Evolutionary conservation across 345 rosid species (phyloP).

Genomic region (Boechera divaricarpa): DNA sequence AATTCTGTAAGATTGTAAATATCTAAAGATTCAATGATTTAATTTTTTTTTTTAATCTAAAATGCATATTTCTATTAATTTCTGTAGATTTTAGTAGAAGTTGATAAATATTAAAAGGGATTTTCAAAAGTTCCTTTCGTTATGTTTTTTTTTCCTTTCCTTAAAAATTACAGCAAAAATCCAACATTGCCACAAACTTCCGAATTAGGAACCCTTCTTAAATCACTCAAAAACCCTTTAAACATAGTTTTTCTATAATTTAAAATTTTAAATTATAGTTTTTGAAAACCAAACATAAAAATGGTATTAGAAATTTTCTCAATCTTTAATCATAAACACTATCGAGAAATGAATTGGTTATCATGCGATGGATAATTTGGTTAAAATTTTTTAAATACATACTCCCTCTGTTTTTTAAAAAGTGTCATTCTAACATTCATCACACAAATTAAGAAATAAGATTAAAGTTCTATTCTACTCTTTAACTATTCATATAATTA

Average conservation of each 20-base stretch:
- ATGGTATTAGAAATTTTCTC: too few species aligned
- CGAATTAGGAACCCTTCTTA: not conserved
- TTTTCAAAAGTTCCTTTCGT: not conserved
- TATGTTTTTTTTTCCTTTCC: not conserved
- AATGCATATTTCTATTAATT: conserved; percentile 11
- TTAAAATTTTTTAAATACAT: too few species aligned
- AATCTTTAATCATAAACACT: too few species aligned
- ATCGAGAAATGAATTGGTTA: too few species aligned
- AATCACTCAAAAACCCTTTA: not conserved
- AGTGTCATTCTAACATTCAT: too few species aligned
- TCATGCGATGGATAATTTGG: too few species aligned
- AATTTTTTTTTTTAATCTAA: not conserved
- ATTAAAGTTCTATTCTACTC: too few species aligned
- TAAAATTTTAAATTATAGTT: not conserved
- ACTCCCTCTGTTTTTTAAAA: too few species aligned
- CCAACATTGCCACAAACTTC: not conserved
- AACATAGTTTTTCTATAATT: too few species aligned
- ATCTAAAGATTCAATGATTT: not conserved
- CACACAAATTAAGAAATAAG: too few species aligned
- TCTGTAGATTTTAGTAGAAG: not conserved
- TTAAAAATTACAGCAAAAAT: not conserved
- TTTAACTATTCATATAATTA: too few species aligned
- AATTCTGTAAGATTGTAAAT: not conserved
- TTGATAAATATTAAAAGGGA: not conserved
- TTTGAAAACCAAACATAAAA: not conserved